phyloP scores from a whole-genome alignment of 805 yeast genomes.

The Hanseniaspora singularis region DNA sequence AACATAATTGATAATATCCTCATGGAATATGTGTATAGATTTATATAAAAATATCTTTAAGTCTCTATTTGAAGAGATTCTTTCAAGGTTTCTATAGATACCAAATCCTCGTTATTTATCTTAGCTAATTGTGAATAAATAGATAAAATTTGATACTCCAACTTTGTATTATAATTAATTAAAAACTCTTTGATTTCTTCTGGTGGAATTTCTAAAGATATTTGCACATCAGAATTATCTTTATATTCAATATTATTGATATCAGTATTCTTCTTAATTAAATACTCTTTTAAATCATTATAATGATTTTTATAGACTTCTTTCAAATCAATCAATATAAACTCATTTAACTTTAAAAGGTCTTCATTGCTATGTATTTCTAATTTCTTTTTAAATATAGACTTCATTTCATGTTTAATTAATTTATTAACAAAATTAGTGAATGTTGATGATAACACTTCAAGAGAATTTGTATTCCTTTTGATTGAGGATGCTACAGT shows the following conservation, averaged over 20 bases:
- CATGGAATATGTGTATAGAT: too few species aligned
- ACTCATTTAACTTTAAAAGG: neutral
- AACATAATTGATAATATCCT: too few species aligned
- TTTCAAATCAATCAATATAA: conserved; percentile 2
- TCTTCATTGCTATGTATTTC: conserved; percentile 4
- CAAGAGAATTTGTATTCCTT: neutral
- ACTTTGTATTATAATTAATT: neutral
- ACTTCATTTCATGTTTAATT: neutral
- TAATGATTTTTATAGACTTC: neutral
- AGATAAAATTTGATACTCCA: neutral
- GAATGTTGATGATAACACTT: neutral
- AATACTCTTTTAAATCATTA: neutral
- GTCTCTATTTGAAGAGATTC: neutral
- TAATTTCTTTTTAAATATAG: neutral
- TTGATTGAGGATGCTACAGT: neutral
- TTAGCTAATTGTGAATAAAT: neutral
- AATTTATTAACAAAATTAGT: neutral
- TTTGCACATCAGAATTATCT: neutral
- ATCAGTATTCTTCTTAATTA: neutral
- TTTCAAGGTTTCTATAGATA: neutral
- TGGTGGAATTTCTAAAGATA: neutral
- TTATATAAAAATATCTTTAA: neutral
- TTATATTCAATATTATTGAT: neutral
- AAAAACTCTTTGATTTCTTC: neutral
- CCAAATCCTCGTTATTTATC: neutral